Conservation (phyloP, 2,329 filamentous ascomycete genomes). For the Pseudodiploospora longispora region DNA sequence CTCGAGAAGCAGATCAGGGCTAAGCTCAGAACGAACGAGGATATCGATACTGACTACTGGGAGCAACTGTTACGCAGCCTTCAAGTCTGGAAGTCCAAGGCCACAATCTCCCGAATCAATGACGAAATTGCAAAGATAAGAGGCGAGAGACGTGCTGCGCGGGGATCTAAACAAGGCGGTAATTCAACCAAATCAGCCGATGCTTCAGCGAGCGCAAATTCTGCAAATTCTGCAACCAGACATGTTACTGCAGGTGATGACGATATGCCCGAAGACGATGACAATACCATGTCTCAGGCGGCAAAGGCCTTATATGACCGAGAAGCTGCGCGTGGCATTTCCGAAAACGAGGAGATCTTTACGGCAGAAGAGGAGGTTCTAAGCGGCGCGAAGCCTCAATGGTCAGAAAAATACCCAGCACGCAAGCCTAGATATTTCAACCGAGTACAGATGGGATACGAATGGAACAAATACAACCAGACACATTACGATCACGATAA, state of each 20-base stretch:
- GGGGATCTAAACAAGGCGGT: conserved; percentile 59
- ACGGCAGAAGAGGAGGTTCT: conserved; percentile 76
- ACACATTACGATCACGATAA: conserved; percentile 99
- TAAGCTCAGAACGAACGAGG: conserved; percentile 82
- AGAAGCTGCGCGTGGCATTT: conserved; percentile 82
- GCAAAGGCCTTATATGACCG: conserved; percentile 87
- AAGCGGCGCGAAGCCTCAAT: conserved; percentile 54
- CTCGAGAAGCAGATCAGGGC: conserved; percentile 79
- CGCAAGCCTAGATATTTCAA: conserved; percentile 97
- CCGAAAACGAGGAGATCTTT: conserved; percentile 94
- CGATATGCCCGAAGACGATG: conserved; percentile 56
- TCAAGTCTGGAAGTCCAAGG: conserved; percentile 84
- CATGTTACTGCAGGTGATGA: conserved; percentile 32
- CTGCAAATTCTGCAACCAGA: too few relatives aligned
- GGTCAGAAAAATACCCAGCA: conserved; percentile 78
- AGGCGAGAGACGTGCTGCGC: conserved; percentile 55
- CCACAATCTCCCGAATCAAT: conserved; percentile 70
- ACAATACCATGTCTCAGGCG: conserved; percentile 58
- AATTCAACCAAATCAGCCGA: not conserved
- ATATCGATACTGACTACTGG: conserved; percentile 97
- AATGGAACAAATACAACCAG: conserved; percentile 99
- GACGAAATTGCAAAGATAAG: conserved; percentile 66
- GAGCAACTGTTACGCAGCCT: conserved; percentile 81
- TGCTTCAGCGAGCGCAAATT: not conserved
- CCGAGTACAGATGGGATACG: conserved; percentile 96